A percentile compares a stretch with the other conserved stretches of the same genome.
These are phyloP conservation scores for Solanum chmielewskii DNA, from an alignment of 257 asterid species.

Conservation along the genomic window DNA sequence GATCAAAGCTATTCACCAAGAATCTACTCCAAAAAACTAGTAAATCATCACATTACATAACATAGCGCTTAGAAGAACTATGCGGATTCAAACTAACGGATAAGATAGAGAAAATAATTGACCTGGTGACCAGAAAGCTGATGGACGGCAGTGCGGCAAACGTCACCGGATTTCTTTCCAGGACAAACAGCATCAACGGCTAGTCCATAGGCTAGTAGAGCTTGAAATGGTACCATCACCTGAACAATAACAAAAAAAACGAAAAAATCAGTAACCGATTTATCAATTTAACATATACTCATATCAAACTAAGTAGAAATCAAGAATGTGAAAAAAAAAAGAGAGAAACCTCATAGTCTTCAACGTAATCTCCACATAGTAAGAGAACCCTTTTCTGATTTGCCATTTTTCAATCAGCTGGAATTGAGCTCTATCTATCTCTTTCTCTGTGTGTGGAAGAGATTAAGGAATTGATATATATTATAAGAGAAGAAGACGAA, in stretches of 20 bases:
- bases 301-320: not conserved
- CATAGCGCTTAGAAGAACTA: not conserved
- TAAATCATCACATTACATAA: not conserved
- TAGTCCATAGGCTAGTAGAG: constrained; percentile 75
- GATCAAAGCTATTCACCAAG: not conserved
- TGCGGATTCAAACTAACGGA: not conserved
- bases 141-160: constrained; percentile 80
- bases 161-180: constrained; percentile 83
- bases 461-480: constrained; percentile 6
- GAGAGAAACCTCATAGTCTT: constrained; percentile 65
- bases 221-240: constrained; percentile 99
- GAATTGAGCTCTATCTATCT: not conserved
- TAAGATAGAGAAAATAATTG: not conserved
- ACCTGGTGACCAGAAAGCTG: constrained; percentile 71
- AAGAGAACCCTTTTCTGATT: constrained; percentile 62
- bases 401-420: constrained; percentile 28
- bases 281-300: not conserved
- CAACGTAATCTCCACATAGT: constrained; percentile 81
- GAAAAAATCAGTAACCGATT: not conserved
- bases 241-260: not conserved
- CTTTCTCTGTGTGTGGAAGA: constrained; percentile 10
- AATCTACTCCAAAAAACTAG: not conserved
- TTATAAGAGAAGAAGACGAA: too few species aligned
- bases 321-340: not conserved
- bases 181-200: constrained; percentile 93